Evolutionary conservation across 2,329 filamentous ascomycete species (phyloP).

Genomic region (Aurifilum marmelostoma): DNA sequence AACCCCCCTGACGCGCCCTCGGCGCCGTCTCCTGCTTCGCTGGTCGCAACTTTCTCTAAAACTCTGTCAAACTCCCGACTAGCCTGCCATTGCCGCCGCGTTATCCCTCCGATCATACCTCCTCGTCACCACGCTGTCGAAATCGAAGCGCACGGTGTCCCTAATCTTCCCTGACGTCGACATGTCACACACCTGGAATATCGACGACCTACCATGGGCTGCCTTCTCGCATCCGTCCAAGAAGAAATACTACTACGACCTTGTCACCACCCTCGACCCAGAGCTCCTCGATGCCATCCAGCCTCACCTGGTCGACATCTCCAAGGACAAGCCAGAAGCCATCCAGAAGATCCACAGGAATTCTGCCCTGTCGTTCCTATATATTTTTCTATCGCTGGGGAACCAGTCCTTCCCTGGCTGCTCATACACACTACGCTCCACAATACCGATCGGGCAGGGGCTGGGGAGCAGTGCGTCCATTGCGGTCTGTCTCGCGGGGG

Average conservation of each 20-base stretch:
- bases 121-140: constrained; percentile 90
- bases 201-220: constrained; percentile 87
- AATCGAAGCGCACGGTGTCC: constrained; percentile 85
- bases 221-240: constrained; percentile 78
- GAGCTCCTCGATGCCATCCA: constrained; percentile 81
- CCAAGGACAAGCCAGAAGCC: constrained; percentile 65
- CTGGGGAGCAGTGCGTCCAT: constrained; percentile 95
- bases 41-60: constrained; percentile 20
- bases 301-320: constrained; percentile 76
- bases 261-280: constrained; percentile 80
- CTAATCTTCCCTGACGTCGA: constrained; percentile 90
- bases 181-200: constrained; percentile 90
- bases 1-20: neutral
- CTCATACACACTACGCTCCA: constrained; percentile 88
- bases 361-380: constrained; percentile 85
- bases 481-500: constrained; percentile 82
- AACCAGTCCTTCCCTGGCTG: constrained; percentile 78
- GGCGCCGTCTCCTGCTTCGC: neutral
- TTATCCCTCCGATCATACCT: constrained; percentile 96
- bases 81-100: constrained; percentile 91
- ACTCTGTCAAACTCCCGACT: constrained; percentile 19
- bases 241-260: constrained; percentile 94
- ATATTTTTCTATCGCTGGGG: constrained; percentile 87
- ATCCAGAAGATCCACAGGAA: constrained; percentile 82
- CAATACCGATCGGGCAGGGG: constrained; percentile 89